phyloP scores from a whole-genome alignment of 805 yeast species.

The Zygosaccharomyces kombuchaensis region DNA sequence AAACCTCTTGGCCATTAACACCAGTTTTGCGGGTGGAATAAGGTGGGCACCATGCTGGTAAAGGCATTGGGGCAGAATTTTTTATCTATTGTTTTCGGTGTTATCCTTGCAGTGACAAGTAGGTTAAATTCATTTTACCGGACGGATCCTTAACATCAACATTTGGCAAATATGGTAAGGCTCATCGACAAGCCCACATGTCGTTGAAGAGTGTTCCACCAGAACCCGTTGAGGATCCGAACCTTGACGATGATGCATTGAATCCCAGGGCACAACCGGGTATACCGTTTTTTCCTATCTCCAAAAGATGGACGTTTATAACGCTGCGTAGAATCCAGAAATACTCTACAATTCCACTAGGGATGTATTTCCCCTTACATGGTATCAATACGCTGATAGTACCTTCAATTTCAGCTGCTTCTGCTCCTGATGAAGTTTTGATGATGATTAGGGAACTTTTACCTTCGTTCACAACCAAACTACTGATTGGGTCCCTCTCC shows the following conservation, averaged over 20 bases:
- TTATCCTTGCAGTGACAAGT: background rate
- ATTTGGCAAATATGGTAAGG: background rate
- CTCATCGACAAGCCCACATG: background rate
- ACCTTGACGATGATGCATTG: conserved; percentile 10
- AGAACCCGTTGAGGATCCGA: conserved; percentile 17
- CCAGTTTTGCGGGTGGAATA: conserved; percentile 25
- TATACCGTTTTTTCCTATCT: conserved; percentile 14
- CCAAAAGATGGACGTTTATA: conserved; percentile 11
- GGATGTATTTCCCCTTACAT: conserved; percentile 24
- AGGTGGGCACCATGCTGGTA: conserved; percentile 35
- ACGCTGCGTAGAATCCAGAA: conserved; percentile 20
- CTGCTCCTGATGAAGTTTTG: conserved; percentile 26
- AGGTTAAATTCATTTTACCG: background rate
- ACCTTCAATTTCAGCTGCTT: conserved; percentile 19
- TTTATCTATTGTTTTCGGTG: background rate
- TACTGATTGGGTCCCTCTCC: conserved; percentile 12
- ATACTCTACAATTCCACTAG: conserved; percentile 24
- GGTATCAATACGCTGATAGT: conserved; percentile 23
- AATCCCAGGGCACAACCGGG: conserved; percentile 9
- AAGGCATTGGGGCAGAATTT: conserved; percentile 9
- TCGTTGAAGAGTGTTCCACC: conserved; percentile 20
- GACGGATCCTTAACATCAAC: background rate
- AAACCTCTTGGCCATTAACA: conserved; percentile 52
- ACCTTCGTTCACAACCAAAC: conserved; percentile 19
- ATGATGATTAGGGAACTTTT: conserved; percentile 26